These are phyloP conservation scores for Zoysia japonica DNA, from an alignment of 176 grass and related monocot species.

Conservation along the genomic window DNA sequence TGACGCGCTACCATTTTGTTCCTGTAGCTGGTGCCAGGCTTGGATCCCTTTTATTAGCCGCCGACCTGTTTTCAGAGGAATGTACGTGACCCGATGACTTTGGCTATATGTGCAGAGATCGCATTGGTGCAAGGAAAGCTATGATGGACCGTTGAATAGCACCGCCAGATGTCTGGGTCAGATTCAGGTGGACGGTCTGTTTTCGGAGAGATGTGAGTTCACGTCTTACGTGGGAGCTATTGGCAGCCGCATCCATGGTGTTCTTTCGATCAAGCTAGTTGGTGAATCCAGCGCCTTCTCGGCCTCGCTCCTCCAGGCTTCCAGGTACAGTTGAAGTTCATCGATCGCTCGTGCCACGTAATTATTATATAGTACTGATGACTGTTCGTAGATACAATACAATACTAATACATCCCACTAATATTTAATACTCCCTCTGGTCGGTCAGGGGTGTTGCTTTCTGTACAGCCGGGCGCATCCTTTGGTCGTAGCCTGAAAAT, in stretches of 20 bases:
- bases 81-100: slow-evolving; percentile 5
- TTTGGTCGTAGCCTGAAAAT: neutral
- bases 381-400: neutral
- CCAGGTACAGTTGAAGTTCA: neutral
- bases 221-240: slow-evolving; percentile 2
- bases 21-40: slow-evolving; percentile 25
- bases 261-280: neutral
- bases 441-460: slow-evolving; percentile 12
- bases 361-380: neutral
- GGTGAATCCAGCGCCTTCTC: neutral
- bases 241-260: slow-evolving; percentile 21
- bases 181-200: slow-evolving; percentile 35
- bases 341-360: neutral
- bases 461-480: neutral
- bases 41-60: slow-evolving; percentile 10
- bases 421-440: neutral
- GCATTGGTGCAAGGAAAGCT: neutral
- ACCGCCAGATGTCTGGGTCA: neutral
- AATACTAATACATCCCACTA: neutral
- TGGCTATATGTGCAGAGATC: neutral
- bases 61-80: slow-evolving; percentile 14
- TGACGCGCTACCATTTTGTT: slow-evolving; percentile 39
- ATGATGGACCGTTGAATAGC: slow-evolving; percentile 1
- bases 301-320: slow-evolving; percentile 6
- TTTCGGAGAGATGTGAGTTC: slow-evolving; percentile 40